These are phyloP conservation scores for Didymella segeticola DNA, from an alignment of 2,329 filamentous ascomycete species.

Conservation along the genomic window DNA sequence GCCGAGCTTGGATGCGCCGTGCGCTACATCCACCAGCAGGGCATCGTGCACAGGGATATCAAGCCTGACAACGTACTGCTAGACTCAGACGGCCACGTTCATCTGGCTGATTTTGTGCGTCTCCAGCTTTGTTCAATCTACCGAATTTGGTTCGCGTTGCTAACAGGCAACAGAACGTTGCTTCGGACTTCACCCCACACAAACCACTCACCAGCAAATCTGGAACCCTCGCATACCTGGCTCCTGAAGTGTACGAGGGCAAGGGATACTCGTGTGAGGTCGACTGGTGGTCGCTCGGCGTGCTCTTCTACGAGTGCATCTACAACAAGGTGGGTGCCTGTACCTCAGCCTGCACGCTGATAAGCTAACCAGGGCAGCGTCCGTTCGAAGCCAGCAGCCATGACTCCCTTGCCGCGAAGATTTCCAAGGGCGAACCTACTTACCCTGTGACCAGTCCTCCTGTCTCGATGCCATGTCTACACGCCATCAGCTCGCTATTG, in stretches of 20 bases:
- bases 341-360: neutral
- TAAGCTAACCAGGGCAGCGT: slow-evolving; percentile 61
- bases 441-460: slow-evolving; percentile 93
- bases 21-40: slow-evolving; percentile 57
- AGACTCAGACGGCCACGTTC: slow-evolving; percentile 71
- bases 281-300: slow-evolving; percentile 98
- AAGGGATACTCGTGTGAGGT: slow-evolving; percentile 88
- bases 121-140: neutral
- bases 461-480: slow-evolving; percentile 85
- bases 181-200: slow-evolving; percentile 85
- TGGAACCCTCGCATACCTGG: slow-evolving; percentile 92
- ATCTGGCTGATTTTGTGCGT: slow-evolving; percentile 95
- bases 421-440: slow-evolving; percentile 80
- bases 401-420: slow-evolving; percentile 77
- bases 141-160: slow-evolving; percentile 12
- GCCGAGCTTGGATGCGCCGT: slow-evolving; percentile 91
- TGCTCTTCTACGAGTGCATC: slow-evolving; percentile 99
- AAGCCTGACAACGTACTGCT: slow-evolving; percentile 53
- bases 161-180: slow-evolving; percentile 77
- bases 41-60: slow-evolving; percentile 52
- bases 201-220: slow-evolving; percentile 93
- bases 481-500: slow-evolving; percentile 83
- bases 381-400: slow-evolving; percentile 93
- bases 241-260: slow-evolving; percentile 92
- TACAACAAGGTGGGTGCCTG: slow-evolving; percentile 82